phyloP scores from a whole-genome alignment of 106 monocot genomes.

The Allium cepa region DNA sequence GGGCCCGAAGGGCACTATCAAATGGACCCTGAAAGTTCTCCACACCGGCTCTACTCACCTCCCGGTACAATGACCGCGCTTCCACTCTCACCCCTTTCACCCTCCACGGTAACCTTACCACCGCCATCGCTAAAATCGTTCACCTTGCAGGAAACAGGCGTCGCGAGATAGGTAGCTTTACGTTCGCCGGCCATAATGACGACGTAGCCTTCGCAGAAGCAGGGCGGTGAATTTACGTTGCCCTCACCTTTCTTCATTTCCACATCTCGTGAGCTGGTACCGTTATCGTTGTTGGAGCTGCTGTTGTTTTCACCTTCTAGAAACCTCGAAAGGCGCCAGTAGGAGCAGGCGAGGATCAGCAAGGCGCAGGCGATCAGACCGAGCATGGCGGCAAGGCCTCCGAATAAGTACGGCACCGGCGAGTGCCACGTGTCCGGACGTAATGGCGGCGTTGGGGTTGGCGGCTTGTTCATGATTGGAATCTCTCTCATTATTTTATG shows the following conservation, averaged over 20 bases:
- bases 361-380: slow-evolving; percentile 27
- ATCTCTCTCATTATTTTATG: too few species aligned
- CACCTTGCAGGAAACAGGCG: slow-evolving; percentile 7
- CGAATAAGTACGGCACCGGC: slow-evolving; percentile 28
- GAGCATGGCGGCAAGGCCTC: slow-evolving; percentile 23
- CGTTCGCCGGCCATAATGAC: slow-evolving; percentile 22
- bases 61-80: not conserved
- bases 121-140: not conserved
- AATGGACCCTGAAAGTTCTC: too few species aligned
- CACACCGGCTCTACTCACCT: too few species aligned
- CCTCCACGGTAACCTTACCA: not conserved
- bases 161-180: slow-evolving; percentile 18
- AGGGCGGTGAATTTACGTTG: not conserved
- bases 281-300: not conserved
- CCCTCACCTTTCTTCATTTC: not conserved
- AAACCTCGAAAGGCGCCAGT: slow-evolving; percentile 23
- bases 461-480: too few species aligned
- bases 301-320: not conserved
- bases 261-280: not conserved
- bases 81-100: not conserved
- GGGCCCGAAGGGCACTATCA: too few species aligned
- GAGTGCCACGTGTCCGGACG: slow-evolving; percentile 18
- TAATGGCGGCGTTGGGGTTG: not conserved
- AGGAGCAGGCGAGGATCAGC: slow-evolving; percentile 33
- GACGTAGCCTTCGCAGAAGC: slow-evolving; percentile 6